These are phyloP conservation scores for Leishmania major DNA, from an alignment of 208 protist genomes.

Conservation along the genomic window DNA sequence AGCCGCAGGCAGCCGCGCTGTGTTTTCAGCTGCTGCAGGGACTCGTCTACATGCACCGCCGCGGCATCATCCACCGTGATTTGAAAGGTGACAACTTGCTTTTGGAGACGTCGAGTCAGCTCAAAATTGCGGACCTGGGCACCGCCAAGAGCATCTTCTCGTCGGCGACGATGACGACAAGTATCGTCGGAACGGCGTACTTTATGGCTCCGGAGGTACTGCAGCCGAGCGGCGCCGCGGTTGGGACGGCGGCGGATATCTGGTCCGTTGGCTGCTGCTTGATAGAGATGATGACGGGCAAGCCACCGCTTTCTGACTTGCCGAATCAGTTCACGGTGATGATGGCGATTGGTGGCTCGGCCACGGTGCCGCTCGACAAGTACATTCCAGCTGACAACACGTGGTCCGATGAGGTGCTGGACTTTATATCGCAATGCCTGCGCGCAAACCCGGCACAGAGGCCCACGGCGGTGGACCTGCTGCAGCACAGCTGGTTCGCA, in stretches of 20 bases:
- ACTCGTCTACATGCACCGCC: conserved; percentile 83
- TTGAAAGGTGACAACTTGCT: conserved; percentile 94
- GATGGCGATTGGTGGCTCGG: conserved; percentile 69
- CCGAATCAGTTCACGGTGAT: conserved; percentile 79
- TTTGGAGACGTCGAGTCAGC: conserved; percentile 63
- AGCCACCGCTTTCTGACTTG: conserved; percentile 62
- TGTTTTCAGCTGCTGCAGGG: conserved; percentile 84
- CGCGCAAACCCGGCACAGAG: conserved; percentile 51
- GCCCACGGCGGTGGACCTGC: conserved; percentile 55
- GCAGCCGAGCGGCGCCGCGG: conserved; percentile 23
- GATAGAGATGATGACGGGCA: conserved; percentile 89
- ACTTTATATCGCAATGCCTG: conserved; percentile 72
- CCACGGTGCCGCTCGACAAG: conserved; percentile 44
- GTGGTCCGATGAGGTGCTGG: conserved; percentile 54
- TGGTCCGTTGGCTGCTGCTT: conserved; percentile 93
- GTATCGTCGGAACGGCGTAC: conserved; percentile 86
- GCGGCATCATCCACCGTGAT: conserved; percentile 89
- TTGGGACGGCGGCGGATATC: conserved; percentile 68
- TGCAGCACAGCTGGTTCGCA: conserved; percentile 69
- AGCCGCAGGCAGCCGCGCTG: conserved; percentile 73
- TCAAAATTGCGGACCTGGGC: conserved; percentile 90
- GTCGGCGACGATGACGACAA: conserved; percentile 29
- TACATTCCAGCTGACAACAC: conserved; percentile 66
- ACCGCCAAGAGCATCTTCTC: conserved; percentile 56
- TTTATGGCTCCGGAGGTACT: conserved; percentile 94